Evolutionary conservation across 768 basidiomycete genomes (phyloP), one percentile per base, ranked within the genome.

Genomic region (Leccinum pellstonianum): DNA sequence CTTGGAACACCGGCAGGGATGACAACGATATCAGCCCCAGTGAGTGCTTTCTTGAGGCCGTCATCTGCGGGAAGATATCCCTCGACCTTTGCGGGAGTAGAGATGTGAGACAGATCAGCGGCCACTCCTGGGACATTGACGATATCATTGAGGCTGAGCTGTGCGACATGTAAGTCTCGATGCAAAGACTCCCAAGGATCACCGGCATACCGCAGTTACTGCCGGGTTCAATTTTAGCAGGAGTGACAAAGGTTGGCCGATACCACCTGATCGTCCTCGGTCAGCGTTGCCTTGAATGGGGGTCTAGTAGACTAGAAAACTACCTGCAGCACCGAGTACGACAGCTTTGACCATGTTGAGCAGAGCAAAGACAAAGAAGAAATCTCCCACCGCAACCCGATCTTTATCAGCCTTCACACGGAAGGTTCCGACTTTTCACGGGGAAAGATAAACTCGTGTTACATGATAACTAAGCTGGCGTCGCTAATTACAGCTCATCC

Each of bases 81-180:
- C 60, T 83, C 80, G 29, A 94, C 88, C 75, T 90, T 89, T 47
- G 93, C 87, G 11, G 89, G 86, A 38, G 95, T 95, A 55, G 91
- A 82, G 76, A 98, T 95, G 75, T 98, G 96, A 58, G 91, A 89
- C 59, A 98, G 81, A 79, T 99, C 96, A 59, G 87, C 92, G 37
- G 95, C 94, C 63, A 99, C 96, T 71, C 96, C 96, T 15, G 93
- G 93, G n/a, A 95, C 90, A 76, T 93, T 91, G 69, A 95, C 93
- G 77, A 98, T 95, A 93, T 98, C 96, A 73, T 82, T 98, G 60
- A 98, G 86, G 55, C 85, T 79, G 54, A 98, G 88, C 89, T 95
- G 68, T 19, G 55, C 29, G 17, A 3, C 54, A 49, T 31, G 54
- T 52, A 50, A 56, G 51, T n/a, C 9, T 52, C 29, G 55, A 52